A percentile compares a stretch with the other conserved stretches of the same genome.
Evolutionary conservation across 179 eudicot species (phyloP).

Genomic region (Actinidia arguta): DNA sequence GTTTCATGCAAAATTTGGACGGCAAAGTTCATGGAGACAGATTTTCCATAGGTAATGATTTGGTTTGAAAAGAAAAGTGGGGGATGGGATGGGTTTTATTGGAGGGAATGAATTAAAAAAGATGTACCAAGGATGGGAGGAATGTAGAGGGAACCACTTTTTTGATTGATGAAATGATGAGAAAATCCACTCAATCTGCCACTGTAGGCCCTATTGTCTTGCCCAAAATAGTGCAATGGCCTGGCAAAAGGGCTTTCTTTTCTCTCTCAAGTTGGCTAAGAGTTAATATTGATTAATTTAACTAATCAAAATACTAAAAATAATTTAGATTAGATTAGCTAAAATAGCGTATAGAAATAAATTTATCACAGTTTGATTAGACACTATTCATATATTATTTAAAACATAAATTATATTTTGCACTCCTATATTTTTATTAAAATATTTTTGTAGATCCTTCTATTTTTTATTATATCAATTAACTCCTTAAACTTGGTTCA

Average conservation of each 20-base stretch:
- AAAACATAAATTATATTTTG: too few relatives aligned
- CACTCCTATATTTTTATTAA: too few relatives aligned
- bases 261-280: neutral
- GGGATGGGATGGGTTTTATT: too few relatives aligned
- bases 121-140: neutral
- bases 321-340: too few relatives aligned
- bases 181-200: slow-evolving; percentile 11
- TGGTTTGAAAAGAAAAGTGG: slow-evolving; percentile 17
- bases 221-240: neutral
- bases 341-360: too few relatives aligned
- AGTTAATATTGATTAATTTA: too few relatives aligned
- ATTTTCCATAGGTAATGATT: slow-evolving; percentile 26
- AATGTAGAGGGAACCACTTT: neutral
- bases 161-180: slow-evolving; percentile 25
- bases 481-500: too few relatives aligned
- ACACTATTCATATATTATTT: too few relatives aligned
- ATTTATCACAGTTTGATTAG: too few relatives aligned
- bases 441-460: too few relatives aligned
- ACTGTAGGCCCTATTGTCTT: neutral
- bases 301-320: too few relatives aligned
- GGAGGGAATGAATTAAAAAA: neutral
- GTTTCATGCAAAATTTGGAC: slow-evolving; percentile 17
- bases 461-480: too few relatives aligned
- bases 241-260: neutral
- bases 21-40: slow-evolving; percentile 17